phyloP scores from a whole-genome alignment of 2,329 filamentous ascomycete species.

The Hymenotorrendiella dingleyae region DNA sequence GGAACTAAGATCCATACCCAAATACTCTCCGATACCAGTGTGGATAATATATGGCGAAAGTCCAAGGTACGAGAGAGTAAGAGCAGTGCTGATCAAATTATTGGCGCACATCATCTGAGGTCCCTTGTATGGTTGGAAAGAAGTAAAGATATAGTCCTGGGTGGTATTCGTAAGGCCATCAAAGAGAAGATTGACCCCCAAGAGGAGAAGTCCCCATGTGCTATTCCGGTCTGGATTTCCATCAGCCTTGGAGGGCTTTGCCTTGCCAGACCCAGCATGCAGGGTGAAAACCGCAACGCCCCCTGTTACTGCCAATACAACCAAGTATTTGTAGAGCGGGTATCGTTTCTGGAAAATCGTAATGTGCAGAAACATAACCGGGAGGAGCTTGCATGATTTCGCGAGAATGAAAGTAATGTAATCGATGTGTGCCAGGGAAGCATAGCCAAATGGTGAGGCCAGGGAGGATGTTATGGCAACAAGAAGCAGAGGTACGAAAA shows the following conservation, averaged over 20 bases:
- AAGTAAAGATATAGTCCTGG: constrained; percentile 86
- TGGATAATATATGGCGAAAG: constrained; percentile 73
- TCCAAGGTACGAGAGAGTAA: constrained; percentile 73
- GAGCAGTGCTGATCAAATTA: constrained; percentile 76
- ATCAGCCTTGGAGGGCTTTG: constrained; percentile 36
- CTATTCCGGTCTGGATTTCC: constrained; percentile 52
- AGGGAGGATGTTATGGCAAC: constrained; percentile 84
- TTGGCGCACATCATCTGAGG: constrained; percentile 99
- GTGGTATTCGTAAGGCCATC: constrained; percentile 95
- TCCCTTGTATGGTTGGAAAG: constrained; percentile 75
- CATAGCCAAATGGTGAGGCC: constrained; percentile 93
- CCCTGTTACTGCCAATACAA: constrained; percentile 82
- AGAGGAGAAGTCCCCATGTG: constrained; percentile 73
- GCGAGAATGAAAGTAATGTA: constrained; percentile 97
- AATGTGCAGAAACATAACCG: constrained; percentile 95
- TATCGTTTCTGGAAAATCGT: constrained; percentile 85
- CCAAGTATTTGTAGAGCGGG: constrained; percentile 92
- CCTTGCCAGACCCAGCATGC: constrained; percentile 63
- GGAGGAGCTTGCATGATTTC: constrained; percentile 97
- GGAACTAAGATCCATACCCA: constrained; percentile 56
- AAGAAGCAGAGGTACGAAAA: constrained; percentile 72
- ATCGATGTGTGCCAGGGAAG: constrained; percentile 86
- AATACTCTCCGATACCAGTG: constrained; percentile 56
- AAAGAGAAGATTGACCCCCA: constrained; percentile 86
- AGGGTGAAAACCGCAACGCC: constrained; percentile 95